Conservation (phyloP, 768 basidiomycete genomes). For the Sistotremastrum suecicum region DNA sequence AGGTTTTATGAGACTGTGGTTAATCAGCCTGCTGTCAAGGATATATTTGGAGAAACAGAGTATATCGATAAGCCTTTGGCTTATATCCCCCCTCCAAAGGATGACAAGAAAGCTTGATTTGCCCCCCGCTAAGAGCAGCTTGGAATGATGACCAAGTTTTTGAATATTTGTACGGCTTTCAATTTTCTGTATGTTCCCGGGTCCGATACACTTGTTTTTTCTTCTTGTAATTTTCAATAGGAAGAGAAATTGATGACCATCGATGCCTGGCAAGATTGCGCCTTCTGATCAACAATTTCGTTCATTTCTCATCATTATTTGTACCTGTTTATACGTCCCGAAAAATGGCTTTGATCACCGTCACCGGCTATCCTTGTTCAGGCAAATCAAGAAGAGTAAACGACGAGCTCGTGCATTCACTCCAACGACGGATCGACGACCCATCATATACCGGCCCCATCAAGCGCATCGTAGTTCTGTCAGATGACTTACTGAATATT, state of each 20-base stretch:
- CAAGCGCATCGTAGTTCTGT: conserved; percentile 36
- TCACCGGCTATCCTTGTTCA: conserved; percentile 77
- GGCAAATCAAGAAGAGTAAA: conserved; percentile 69
- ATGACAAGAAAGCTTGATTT: conserved; percentile 25
- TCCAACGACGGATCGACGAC: conserved; percentile 38
- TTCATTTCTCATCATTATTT: too few species aligned
- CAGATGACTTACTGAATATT: conserved; percentile 60
- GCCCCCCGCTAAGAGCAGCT: too few species aligned
- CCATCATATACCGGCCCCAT: conserved; percentile 38
- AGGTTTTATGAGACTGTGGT: conserved; percentile 79
- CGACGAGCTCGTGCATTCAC: conserved; percentile 40
- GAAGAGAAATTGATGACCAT: too few species aligned
- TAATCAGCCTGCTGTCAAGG: conserved; percentile 69
- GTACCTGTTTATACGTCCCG: neutral
- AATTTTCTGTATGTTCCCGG: too few species aligned
- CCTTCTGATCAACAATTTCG: too few species aligned
- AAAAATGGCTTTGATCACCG: conserved; percentile 80
- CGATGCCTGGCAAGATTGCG: too few species aligned
- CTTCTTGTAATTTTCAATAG: too few species aligned
- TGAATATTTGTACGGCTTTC: too few species aligned
- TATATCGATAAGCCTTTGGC: conserved; percentile 59
- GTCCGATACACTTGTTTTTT: too few species aligned
- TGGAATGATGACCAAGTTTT: too few species aligned
- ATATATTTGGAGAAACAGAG: conserved; percentile 42
- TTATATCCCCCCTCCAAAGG: conserved; percentile 65